These are phyloP conservation scores for Pyrenula aspistea DNA, from an alignment of 495 filamentous ascomycete genomes.

Conservation along the genomic window DNA sequence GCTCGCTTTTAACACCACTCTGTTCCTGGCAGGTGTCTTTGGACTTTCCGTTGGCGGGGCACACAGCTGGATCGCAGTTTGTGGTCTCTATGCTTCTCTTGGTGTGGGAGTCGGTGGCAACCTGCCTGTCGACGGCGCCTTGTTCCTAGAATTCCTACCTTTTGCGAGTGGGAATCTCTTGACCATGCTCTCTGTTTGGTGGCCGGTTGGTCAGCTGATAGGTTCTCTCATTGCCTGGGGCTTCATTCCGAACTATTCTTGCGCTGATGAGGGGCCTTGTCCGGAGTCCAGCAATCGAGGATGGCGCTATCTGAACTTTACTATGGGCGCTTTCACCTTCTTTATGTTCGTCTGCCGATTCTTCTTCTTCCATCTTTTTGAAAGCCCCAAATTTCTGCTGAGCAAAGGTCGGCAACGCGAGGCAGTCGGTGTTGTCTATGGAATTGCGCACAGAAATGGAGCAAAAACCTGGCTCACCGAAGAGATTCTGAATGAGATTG, in stretches of 20 bases:
- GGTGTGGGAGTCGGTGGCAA: conserved; percentile 52
- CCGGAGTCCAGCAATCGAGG: conserved; percentile 56
- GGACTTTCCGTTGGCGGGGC: conserved; percentile 41
- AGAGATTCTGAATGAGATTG: conserved; percentile 42
- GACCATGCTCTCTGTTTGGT: conserved; percentile 47
- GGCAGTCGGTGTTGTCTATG: conserved; percentile 58
- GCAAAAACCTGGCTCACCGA: conserved; percentile 39
- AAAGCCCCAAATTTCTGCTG: conserved; percentile 73
- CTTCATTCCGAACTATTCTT: conserved; percentile 40
- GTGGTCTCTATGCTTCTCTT: conserved; percentile 34
- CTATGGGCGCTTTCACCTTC: conserved; percentile 61
- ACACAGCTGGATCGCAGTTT: conserved; percentile 38
- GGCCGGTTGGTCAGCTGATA: conserved; percentile 47
- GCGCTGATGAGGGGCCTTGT: conserved; percentile 32
- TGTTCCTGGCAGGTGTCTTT: conserved; percentile 42
- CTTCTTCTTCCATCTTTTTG: conserved; percentile 65
- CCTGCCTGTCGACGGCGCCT: conserved; percentile 41
- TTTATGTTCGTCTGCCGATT: conserved; percentile 59
- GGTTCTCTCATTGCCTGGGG: conserved; percentile 43
- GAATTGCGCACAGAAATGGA: conserved; percentile 41
- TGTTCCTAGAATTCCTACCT: conserved; percentile 50
- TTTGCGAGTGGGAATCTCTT: conserved; percentile 38
- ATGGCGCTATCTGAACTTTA: conserved; percentile 67
- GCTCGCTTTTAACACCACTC: conserved; percentile 45
- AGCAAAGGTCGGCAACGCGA: conserved; percentile 58